Conservation (phyloP, 2,329 filamentous ascomycete species). For the Phyllosticta citriasiana region DNA sequence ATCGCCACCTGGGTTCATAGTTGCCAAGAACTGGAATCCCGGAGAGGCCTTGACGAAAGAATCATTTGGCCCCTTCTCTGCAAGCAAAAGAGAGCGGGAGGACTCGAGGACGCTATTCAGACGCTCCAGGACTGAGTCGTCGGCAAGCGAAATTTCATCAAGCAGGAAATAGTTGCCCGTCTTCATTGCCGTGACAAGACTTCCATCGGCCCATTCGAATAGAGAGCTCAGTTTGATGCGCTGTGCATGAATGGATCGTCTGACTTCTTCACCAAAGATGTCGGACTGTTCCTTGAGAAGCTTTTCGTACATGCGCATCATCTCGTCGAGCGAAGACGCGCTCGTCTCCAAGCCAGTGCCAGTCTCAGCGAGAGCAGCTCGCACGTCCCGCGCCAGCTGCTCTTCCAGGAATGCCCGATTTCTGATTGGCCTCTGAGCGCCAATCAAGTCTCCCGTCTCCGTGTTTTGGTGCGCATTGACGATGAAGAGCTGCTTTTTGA, state of each 20-base stretch:
- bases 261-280: slow-evolving; percentile 35
- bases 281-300: slow-evolving; percentile 37
- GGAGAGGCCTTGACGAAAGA: slow-evolving; percentile 65
- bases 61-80: slow-evolving; percentile 83
- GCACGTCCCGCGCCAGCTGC: slow-evolving; percentile 53
- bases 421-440: slow-evolving; percentile 81
- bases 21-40: slow-evolving; percentile 92
- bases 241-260: slow-evolving; percentile 13
- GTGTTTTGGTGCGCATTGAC: slow-evolving; percentile 98
- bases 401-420: slow-evolving; percentile 69
- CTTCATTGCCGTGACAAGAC: slow-evolving; percentile 88
- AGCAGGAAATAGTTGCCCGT: slow-evolving; percentile 82
- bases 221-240: slow-evolving; percentile 65
- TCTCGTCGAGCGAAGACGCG: slow-evolving; percentile 21
- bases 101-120: slow-evolving; percentile 95
- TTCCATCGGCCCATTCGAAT: slow-evolving; percentile 95
- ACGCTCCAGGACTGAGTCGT: slow-evolving; percentile 92
- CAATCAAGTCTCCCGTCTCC: slow-evolving; percentile 94
- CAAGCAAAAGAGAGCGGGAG: slow-evolving; percentile 72
- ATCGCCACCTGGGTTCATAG: slow-evolving; percentile 98
- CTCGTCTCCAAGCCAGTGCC: neutral
- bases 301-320: slow-evolving; percentile 51
- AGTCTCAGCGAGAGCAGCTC: slow-evolving; percentile 20
- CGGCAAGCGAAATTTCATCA: slow-evolving; percentile 94
- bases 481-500: slow-evolving; percentile 67